These are phyloP conservation scores for Starmera stellimalicola DNA, from an alignment of 1,139 yeast genomes.

Conservation along the genomic window DNA sequence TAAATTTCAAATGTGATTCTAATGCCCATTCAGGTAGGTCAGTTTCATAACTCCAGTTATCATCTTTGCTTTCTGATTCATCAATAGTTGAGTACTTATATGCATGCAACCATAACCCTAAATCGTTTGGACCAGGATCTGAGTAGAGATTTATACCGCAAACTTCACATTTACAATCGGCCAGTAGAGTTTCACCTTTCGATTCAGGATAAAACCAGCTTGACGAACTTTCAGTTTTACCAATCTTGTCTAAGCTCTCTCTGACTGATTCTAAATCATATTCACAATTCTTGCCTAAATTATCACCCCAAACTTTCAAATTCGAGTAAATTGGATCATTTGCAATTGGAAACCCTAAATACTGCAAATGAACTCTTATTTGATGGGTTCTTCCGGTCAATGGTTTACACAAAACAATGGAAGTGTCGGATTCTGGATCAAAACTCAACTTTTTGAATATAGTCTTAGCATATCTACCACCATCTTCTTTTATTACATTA, in stretches of 20 bases:
- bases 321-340: constrained; percentile 89
- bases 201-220: constrained; percentile 54
- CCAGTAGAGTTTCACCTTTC: constrained; percentile 47
- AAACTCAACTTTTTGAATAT: constrained; percentile 29
- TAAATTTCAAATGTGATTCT: constrained; percentile 42
- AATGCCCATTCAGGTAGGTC: constrained; percentile 84
- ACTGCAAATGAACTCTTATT: constrained; percentile 85
- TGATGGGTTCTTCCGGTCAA: constrained; percentile 93
- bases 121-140: constrained; percentile 82
- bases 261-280: constrained; percentile 39
- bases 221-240: constrained; percentile 57
- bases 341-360: constrained; percentile 81
- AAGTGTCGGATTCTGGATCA: constrained; percentile 35
- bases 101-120: constrained; percentile 88
- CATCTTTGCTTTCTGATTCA: neutral
- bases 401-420: constrained; percentile 79
- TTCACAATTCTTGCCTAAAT: constrained; percentile 50
- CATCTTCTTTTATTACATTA: constrained; percentile 57
- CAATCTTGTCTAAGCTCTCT: constrained; percentile 46
- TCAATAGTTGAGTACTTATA: constrained; percentile 53
- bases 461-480: constrained; percentile 64
- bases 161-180: constrained; percentile 48
- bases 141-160: constrained; percentile 72
- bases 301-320: constrained; percentile 65
- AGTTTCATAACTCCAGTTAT: constrained; percentile 67